These are phyloP conservation scores for Hirsutella rhossiliensis DNA, from an alignment of 2,329 filamentous ascomycete genomes.

Conservation along the genomic window DNA sequence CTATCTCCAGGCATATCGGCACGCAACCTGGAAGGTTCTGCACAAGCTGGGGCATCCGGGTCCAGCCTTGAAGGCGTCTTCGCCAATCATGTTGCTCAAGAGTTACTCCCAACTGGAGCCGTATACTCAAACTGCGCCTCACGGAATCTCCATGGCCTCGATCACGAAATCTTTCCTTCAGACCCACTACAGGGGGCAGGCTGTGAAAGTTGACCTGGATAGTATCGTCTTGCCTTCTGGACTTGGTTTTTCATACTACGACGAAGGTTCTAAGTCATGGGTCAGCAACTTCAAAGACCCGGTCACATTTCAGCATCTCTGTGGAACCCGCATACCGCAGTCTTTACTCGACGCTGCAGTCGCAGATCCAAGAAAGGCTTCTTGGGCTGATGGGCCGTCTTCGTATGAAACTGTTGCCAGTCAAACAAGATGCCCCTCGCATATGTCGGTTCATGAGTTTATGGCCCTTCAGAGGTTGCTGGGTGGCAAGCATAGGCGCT, in stretches of 20 bases:
- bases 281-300: constrained; percentile 13
- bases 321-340: constrained; percentile 9
- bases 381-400: background rate
- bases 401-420: constrained; percentile 43
- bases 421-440: constrained; percentile 37
- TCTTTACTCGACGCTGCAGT: constrained; percentile 2
- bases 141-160: constrained; percentile 10
- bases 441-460: no score
- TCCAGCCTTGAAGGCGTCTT: background rate
- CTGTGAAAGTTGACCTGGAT: background rate
- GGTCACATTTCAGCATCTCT: constrained; percentile 31
- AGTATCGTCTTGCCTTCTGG: constrained; percentile 3
- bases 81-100: background rate
- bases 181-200: constrained; percentile 11
- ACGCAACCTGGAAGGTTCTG: constrained; percentile 7
- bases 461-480: no score
- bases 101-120: constrained; percentile 1
- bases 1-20: constrained; percentile 26
- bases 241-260: constrained; percentile 3
- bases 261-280: constrained; percentile 1
- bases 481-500: no score
- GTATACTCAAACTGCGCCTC: background rate
- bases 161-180: constrained; percentile 12
- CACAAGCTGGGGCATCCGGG: constrained; percentile 1
- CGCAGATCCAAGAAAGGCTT: background rate